phyloP scores from a whole-genome alignment of 768 basidiomycete genomes.

The Rhodotorula paludigena region DNA sequence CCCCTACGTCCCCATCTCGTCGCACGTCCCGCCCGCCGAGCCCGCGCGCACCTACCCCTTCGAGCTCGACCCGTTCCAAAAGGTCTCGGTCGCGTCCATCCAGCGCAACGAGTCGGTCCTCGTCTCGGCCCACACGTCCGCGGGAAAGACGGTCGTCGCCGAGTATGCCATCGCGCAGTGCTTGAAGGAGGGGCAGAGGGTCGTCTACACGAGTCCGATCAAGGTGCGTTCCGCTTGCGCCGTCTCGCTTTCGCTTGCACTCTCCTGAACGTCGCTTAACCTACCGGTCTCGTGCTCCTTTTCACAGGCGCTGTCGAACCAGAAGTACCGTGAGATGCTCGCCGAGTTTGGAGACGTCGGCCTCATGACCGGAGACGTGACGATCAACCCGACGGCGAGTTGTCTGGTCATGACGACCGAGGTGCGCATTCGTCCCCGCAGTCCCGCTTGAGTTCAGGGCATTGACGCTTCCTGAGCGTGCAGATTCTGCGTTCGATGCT shows the following conservation, averaged over 20 bases:
- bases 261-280: not conserved
- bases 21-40: slow-evolving; percentile 84
- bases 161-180: slow-evolving; percentile 99
- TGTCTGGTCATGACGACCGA: slow-evolving; percentile 99
- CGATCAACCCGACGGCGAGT: slow-evolving; percentile 92
- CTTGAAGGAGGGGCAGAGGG: slow-evolving; percentile 85
- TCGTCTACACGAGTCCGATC: slow-evolving; percentile 98
- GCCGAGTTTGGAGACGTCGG: slow-evolving; percentile 98
- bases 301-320: slow-evolving; percentile 85
- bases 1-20: slow-evolving; percentile 79
- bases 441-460: too few relatives aligned
- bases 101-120: slow-evolving; percentile 96
- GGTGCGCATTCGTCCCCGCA: slow-evolving; percentile 52
- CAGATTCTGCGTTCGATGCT: slow-evolving; percentile 98
- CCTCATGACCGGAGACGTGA: slow-evolving; percentile 98
- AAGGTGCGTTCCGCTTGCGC: slow-evolving; percentile 61
- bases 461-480: not conserved
- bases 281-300: not conserved
- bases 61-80: slow-evolving; percentile 93
- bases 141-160: slow-evolving; percentile 98
- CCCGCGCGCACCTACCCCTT: slow-evolving; percentile 93
- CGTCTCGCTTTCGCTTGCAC: not conserved
- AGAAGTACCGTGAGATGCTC: slow-evolving; percentile 96
- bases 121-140: slow-evolving; percentile 97
- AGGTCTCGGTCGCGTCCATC: slow-evolving; percentile 88